Percentiles rank a stretch among this genome's conserved stretches.
phyloP scores from a whole-genome alignment of 192 early-diverging fungal genomes.

The Podila verticillata region DNA sequence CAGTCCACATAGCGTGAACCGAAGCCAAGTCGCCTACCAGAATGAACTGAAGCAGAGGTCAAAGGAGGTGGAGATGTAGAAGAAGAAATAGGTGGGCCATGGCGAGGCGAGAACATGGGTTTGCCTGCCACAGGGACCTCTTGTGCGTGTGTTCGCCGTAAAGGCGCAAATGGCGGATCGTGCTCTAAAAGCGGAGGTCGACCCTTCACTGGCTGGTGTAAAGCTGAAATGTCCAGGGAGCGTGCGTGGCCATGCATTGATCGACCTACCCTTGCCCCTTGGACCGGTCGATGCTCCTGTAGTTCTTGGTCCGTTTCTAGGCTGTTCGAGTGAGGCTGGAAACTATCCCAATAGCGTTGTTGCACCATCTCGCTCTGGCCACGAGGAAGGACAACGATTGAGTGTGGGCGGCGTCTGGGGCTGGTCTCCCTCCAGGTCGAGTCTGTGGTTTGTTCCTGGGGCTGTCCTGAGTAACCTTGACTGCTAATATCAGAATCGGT shows the following conservation, averaged over 20 bases:
- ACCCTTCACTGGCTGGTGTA: not conserved
- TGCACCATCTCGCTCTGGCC: not conserved
- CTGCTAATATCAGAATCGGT: constrained; percentile 4
- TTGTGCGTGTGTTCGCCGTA: not conserved
- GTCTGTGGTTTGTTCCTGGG: too few relatives aligned
- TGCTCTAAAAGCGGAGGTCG: not conserved
- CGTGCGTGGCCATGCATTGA: constrained; percentile 18
- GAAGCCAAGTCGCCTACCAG: constrained; percentile 12
- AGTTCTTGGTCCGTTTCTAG: not conserved
- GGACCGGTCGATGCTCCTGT: not conserved
- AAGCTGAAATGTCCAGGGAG: constrained; percentile 18
- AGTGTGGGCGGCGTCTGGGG: not conserved
- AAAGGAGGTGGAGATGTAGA: not conserved
- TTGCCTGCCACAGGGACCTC: too few relatives aligned
- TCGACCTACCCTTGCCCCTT: not conserved
- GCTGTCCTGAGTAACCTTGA: too few relatives aligned
- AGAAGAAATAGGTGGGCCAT: too few relatives aligned
- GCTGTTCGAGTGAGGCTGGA: too few relatives aligned
- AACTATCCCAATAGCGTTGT: too few relatives aligned
- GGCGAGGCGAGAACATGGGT: too few relatives aligned
- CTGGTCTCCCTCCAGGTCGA: too few relatives aligned
- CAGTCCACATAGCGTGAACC: too few relatives aligned
- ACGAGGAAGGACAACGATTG: not conserved
- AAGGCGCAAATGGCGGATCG: not conserved
- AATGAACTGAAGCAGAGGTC: constrained; percentile 3